These are phyloP conservation scores for Hypoxylon subgilvum DNA, from an alignment of 495 filamentous ascomycete genomes.

Conservation along the genomic window DNA sequence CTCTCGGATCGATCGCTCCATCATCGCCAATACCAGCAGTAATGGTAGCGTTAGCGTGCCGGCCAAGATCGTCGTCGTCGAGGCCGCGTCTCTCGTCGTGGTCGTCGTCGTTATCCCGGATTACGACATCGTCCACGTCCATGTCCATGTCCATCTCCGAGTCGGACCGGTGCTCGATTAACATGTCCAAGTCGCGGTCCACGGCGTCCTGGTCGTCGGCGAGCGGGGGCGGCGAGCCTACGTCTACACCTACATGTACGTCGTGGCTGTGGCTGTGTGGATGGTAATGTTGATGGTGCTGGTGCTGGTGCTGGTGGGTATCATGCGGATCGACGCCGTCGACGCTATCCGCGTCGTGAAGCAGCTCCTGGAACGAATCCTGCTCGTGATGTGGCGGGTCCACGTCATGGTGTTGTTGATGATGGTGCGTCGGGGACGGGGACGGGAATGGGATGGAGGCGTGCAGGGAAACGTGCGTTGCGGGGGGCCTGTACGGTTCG, in stretches of 20 bases:
- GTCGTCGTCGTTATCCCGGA: slow-evolving; percentile 1
- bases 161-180: slow-evolving; percentile 51
- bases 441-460: slow-evolving; percentile 7
- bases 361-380: slow-evolving; percentile 52
- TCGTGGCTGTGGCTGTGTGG: slow-evolving; percentile 16
- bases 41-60: too few relatives aligned
- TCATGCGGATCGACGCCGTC: slow-evolving; percentile 5
- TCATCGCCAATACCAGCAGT: too few relatives aligned
- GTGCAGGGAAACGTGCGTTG: slow-evolving; percentile 7
- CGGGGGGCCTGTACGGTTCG: slow-evolving; percentile 28
- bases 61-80: neutral
- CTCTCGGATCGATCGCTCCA: too few relatives aligned
- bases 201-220: slow-evolving; percentile 47
- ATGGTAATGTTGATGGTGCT: slow-evolving; percentile 28
- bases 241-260: too few relatives aligned
- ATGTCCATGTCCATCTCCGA: slow-evolving; percentile 36
- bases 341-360: slow-evolving; percentile 43
- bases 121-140: slow-evolving; percentile 14
- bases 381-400: slow-evolving; percentile 29
- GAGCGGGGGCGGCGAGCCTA: neutral
- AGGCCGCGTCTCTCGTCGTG: neutral
- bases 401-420: slow-evolving; percentile 34
- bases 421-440: slow-evolving; percentile 33
- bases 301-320: slow-evolving; percentile 7
- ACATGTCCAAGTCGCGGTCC: slow-evolving; percentile 59